phyloP scores from a whole-genome alignment of 345 rosid genomes.

The Barbarea vulgaris region DNA sequence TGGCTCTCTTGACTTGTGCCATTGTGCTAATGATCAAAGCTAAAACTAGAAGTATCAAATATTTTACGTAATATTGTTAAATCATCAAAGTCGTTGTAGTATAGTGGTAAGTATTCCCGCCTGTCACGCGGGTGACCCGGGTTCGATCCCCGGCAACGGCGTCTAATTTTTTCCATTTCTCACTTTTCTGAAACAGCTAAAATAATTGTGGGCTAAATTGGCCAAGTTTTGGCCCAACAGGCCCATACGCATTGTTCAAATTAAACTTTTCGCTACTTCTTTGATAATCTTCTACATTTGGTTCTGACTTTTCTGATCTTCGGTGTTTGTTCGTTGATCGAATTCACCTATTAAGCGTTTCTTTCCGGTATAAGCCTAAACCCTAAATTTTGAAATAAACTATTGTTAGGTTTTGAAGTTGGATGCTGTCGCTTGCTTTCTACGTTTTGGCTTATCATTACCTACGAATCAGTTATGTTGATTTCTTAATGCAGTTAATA shows the following conservation, averaged over 20 bases:
- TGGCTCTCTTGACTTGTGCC: background rate
- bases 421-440: too few relatives aligned
- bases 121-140: conserved; percentile 99
- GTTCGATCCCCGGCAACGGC: conserved; percentile 97
- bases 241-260: background rate
- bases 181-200: background rate
- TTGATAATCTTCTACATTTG: background rate
- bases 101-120: conserved; percentile 93
- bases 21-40: background rate
- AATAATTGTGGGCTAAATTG: background rate
- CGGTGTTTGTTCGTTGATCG: too few relatives aligned
- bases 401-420: too few relatives aligned
- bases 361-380: too few relatives aligned
- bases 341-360: too few relatives aligned
- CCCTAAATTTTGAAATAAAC: too few relatives aligned
- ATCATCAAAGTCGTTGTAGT: conserved; percentile 72
- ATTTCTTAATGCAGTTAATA: too few relatives aligned
- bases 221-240: background rate
- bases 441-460: too few relatives aligned
- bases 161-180: background rate
- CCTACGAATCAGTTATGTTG: too few relatives aligned
- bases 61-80: accelerated
- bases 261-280: background rate
- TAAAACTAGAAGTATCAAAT: background rate
- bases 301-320: background rate